Evolutionary conservation across 495 filamentous ascomycete genomes (phyloP).

Genomic region (Aspergillus egyptiacus): DNA sequence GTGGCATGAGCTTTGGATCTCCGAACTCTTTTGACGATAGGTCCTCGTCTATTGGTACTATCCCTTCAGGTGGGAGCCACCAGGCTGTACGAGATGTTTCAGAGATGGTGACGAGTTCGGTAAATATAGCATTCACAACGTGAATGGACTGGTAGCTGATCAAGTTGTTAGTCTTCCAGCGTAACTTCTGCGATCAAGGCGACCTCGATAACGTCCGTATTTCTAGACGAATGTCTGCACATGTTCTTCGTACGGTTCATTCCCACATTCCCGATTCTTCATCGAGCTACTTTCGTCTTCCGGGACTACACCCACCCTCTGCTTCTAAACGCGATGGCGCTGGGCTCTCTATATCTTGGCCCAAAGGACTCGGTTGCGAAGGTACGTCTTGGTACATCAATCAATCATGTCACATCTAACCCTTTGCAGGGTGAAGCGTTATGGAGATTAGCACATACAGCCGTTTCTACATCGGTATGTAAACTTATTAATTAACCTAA

Average conservation of each 20-base stretch:
- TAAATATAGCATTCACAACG: constrained; percentile 17
- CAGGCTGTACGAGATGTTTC: constrained; percentile 45
- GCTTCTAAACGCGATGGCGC: constrained; percentile 44
- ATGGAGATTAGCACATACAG: constrained; percentile 44
- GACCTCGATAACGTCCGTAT: constrained; percentile 43
- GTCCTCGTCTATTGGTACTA: constrained; percentile 32
- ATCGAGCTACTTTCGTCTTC: constrained; percentile 45
- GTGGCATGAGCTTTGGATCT: constrained; percentile 30
- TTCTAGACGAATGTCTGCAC: constrained; percentile 44
- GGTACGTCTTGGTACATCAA: constrained; percentile 4
- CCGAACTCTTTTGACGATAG: constrained; percentile 36
- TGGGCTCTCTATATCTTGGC: constrained; percentile 45
- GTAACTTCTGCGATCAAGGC: constrained; percentile 44
- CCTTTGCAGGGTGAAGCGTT: constrained; percentile 35
- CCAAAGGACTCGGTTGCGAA: constrained; percentile 42
- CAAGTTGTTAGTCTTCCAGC: constrained; percentile 32
- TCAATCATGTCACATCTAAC: background rate
- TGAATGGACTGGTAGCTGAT: constrained; percentile 1
- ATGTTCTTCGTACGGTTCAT: constrained; percentile 49
- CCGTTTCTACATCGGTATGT: constrained; percentile 41
- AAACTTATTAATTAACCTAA: background rate
- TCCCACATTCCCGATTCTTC: constrained; percentile 44
- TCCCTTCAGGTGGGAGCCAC: constrained; percentile 40
- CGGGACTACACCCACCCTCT: constrained; percentile 44
- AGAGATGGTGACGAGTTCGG: constrained; percentile 43